phyloP scores from a whole-genome alignment of 1,284 basidiomycete species.

The Ceratobasidium sp. region DNA sequence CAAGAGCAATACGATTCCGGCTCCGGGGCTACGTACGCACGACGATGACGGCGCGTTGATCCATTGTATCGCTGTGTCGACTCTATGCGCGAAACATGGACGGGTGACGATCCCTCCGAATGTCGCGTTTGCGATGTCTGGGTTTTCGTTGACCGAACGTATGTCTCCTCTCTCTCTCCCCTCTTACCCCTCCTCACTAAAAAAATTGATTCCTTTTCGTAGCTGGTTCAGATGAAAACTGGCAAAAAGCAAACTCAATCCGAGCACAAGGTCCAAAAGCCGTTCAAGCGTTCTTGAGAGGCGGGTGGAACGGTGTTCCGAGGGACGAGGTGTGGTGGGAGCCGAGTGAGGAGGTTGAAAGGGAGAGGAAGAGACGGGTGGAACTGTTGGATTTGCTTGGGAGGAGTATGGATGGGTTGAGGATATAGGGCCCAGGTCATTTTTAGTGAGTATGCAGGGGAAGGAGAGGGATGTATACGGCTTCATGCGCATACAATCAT shows the following conservation, averaged over 20 bases:
- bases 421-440: conserved; percentile 13
- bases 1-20: conserved; percentile 50
- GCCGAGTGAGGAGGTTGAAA: conserved; percentile 44
- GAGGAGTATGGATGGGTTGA: conserved; percentile 40
- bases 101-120: conserved; percentile 81
- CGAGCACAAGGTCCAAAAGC: conserved; percentile 24
- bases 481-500: too few species aligned
- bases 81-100: conserved; percentile 80
- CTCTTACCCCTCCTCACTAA: neutral
- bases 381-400: conserved; percentile 33
- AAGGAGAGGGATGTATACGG: neutral
- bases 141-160: conserved; percentile 43
- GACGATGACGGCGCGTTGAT: conserved; percentile 63
- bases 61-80: conserved; percentile 77
- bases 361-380: conserved; percentile 37
- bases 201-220: neutral
- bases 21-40: conserved; percentile 4
- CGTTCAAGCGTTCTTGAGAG: conserved; percentile 45
- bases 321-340: conserved; percentile 41
- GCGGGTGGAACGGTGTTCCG: conserved; percentile 48
- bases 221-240: conserved; percentile 12
- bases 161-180: neutral
- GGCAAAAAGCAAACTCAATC: conserved; percentile 22
- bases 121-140: conserved; percentile 59
- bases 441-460: too few species aligned